Conservation (phyloP, 2,329 filamentous ascomycete species). For the Pseudogymnoascus sp. region DNA sequence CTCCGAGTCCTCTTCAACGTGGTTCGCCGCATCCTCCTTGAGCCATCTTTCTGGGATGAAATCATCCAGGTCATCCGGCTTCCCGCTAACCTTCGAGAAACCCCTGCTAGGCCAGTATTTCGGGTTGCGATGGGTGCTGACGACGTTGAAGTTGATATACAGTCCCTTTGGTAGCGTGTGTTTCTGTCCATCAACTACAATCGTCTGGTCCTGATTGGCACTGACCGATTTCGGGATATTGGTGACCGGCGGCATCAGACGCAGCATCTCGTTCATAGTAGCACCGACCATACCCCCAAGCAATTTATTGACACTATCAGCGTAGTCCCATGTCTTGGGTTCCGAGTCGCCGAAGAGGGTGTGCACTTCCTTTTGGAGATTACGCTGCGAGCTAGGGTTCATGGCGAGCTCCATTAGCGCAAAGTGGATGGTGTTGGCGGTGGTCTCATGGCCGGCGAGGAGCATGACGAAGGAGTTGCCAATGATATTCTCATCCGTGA, state of each 20-base stretch:
- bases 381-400: slow-evolving; percentile 53
- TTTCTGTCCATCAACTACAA: slow-evolving; percentile 50
- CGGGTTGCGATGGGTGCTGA: slow-evolving; percentile 58
- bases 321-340: slow-evolving; percentile 61
- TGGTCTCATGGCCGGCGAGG: slow-evolving; percentile 74
- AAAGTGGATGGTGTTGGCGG: slow-evolving; percentile 68
- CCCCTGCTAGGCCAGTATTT: slow-evolving; percentile 53
- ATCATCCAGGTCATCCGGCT: slow-evolving; percentile 51
- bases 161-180: slow-evolving; percentile 49
- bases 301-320: slow-evolving; percentile 54
- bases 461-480: slow-evolving; percentile 64
- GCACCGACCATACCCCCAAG: slow-evolving; percentile 64
- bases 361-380: slow-evolving; percentile 62
- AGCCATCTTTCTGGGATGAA: slow-evolving; percentile 71
- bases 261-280: slow-evolving; percentile 68
- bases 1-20: slow-evolving; percentile 20
- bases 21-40: slow-evolving; percentile 20
- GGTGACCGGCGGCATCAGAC: slow-evolving; percentile 62
- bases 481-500: slow-evolving; percentile 58
- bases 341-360: slow-evolving; percentile 51
- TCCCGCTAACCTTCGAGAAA: slow-evolving; percentile 33
- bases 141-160: slow-evolving; percentile 47
- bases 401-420: slow-evolving; percentile 59
- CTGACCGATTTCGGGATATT: slow-evolving; percentile 61
- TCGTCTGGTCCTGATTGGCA: slow-evolving; percentile 41